Evolutionary conservation across 1,284 basidiomycete species (phyloP), one percentile per base, ranked within the genome.

Genomic region (Cutaneotrichosporon mucoides): DNA sequence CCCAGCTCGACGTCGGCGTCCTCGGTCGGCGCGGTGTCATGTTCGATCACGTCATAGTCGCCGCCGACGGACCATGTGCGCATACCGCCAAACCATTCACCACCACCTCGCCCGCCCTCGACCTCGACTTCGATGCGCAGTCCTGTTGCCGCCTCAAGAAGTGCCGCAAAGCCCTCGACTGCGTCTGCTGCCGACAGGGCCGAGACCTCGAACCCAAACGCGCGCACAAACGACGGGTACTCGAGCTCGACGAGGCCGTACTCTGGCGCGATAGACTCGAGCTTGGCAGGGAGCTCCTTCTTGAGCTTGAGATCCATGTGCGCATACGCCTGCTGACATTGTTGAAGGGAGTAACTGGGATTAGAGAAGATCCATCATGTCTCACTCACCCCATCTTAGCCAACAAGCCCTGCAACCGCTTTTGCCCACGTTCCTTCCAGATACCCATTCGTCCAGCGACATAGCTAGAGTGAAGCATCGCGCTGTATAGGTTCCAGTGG

Each of bases 221-320:
- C 88, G 16, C 94, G 87, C 66, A 88, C 86, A 75, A 99, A 99
- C 4, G 93, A 97, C 0, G 90, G 88, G 75, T 95, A 99, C 2
- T 88, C 84, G 34, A 98, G 84, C 71, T 99, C 95, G 55, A 94
- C 84, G n/a, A 99, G 85, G 6, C 92, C 95, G 71, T 98, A 97
- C 74, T 98, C 94, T 0, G 95, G 95, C 5, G 92, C 92, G 55
- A 97, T 90, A 34, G 87, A 84, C 56, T 94, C 89, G 5, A 99
- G 84, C 72, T 94, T 92, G 46, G 83, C 79, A 8, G 88, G 84
- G 13, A 99, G 82, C n/a, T 85, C 82, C 38, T 85, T 83, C 75
- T 96, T 96, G 60, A 99, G 84, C 69, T 92, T 88, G 78, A 92
- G 88, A 70, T 96, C 92, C 96, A 99, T 99, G 73, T 99, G 93